A percentile compares a stretch with the other conserved stretches of the same genome.
phyloP scores from a whole-genome alignment of 306 rosid genomes.

The Medicago lupulina region DNA sequence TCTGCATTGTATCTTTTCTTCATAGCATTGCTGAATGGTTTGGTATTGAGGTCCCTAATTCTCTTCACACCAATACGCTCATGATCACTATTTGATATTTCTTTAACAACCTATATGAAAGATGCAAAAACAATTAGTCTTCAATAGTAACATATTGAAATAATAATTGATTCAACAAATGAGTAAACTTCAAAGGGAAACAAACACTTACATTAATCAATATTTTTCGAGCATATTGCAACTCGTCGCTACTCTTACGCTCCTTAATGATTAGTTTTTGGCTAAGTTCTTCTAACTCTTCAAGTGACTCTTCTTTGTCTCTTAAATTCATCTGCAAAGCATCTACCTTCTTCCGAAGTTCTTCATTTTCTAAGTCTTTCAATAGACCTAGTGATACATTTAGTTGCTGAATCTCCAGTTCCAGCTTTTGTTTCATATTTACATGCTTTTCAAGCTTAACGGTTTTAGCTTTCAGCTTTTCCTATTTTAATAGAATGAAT shows the following conservation, averaged over 20 bases:
- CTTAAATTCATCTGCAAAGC: slow-evolving; percentile 57
- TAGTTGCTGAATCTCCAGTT: slow-evolving; percentile 80
- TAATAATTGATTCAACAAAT: neutral
- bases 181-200: no score
- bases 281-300: slow-evolving; percentile 64
- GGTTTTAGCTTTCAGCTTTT: slow-evolving; percentile 70
- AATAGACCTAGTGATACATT: slow-evolving; percentile 68
- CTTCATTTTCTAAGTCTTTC: slow-evolving; percentile 79
- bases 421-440: slow-evolving; percentile 80
- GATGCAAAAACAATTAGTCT: neutral
- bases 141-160: neutral
- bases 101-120: slow-evolving; percentile 61
- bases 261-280: slow-evolving; percentile 66
- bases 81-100: slow-evolving; percentile 43
- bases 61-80: slow-evolving; percentile 63
- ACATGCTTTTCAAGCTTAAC: slow-evolving; percentile 68
- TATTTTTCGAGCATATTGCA: slow-evolving; percentile 84
- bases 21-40: slow-evolving; percentile 76
- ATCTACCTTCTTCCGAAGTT: slow-evolving; percentile 71
- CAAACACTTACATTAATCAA: slow-evolving; percentile 53
- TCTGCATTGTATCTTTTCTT: slow-evolving; percentile 70
- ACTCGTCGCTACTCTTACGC: slow-evolving; percentile 76
- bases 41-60: slow-evolving; percentile 86
- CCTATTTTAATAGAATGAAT: slow-evolving; percentile 13
- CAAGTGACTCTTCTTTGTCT: slow-evolving; percentile 71